Evolutionary conservation across 1,284 basidiomycete species (phyloP), one percentile per base, ranked within the genome.

Genomic region (Taiwanofungus camphoratus): DNA sequence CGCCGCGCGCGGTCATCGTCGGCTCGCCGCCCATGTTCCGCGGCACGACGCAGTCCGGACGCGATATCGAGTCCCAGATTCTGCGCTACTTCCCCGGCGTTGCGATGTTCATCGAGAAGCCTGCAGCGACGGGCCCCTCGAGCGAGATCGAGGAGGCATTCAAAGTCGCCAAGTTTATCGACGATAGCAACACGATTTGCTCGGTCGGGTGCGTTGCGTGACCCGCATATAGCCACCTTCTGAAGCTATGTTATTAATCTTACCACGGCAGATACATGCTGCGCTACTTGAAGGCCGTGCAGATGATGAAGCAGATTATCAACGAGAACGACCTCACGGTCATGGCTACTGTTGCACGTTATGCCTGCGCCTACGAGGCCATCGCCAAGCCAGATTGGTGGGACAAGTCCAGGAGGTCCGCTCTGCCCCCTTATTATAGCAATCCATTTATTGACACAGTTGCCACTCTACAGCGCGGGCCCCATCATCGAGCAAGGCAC

Each of bases 401-500:
- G 96, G 87, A 95, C 76, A 98, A 98, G 70, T 79, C 85, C 19
- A 89, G 79, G 69, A 87, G 85, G 79, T 83, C 40, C 16, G 49
- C 20, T 44, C 82, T 79, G 55, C 24, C 92, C 91, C 13, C 19
- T 9, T 22, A 19, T 26, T 40, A 12, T 34, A 36, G 31, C 36
- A 32, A 27, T 35, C 36, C 19, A 40, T 16, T 15, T 13, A 40
- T 40, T 44, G 34, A 51, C 36, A 18, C 7, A 16, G 7, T 13
- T 33, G 7, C 32, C 12, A 16, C n/a, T n/a, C 18, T 15, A 36
- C 48, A 88, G 85, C 57, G 82, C 76, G 39, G 95, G 95, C 27
- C 95, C 95, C 11, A 82, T 99, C 58, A 79, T 99, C 49, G 96
- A 98, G 67, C 95, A 98, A 68, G 95, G 90, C 31, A 99, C 96